Percentiles rank a stretch among this genome's conserved stretches.
These are phyloP conservation scores for Metarhizium brunneum DNA, from an alignment of 2,329 filamentous ascomycete species.

Conservation along the genomic window DNA sequence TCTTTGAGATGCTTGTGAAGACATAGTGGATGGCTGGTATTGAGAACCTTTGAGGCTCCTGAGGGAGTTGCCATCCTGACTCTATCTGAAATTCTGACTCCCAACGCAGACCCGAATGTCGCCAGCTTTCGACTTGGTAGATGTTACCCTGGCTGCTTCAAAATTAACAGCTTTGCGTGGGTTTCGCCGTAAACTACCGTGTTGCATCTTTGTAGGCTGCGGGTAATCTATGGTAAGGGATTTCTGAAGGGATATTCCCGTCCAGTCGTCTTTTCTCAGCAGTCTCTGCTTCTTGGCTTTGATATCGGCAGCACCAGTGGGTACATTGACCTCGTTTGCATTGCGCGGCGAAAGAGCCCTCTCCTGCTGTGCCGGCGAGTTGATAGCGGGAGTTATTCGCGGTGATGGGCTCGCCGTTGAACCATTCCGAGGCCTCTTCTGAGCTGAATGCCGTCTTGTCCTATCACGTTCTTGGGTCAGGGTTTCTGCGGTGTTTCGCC, in stretches of 20 bases:
- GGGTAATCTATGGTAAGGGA: constrained; percentile 14
- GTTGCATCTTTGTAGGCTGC: constrained; percentile 6
- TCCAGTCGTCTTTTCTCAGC: constrained; percentile 20
- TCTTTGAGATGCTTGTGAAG: neutral
- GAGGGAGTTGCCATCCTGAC: constrained; percentile 9
- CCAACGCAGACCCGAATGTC: constrained; percentile 19
- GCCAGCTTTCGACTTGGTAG: neutral
- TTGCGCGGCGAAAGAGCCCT: neutral
- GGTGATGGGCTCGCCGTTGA: neutral
- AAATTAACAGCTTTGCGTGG: neutral
- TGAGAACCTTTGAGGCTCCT: constrained; percentile 1
- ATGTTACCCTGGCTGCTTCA: neutral
- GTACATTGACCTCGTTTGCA: neutral
- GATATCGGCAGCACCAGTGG: constrained; percentile 5
- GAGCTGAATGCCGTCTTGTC: neutral
- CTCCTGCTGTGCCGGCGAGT: neutral
- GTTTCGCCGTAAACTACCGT: constrained; percentile 1
- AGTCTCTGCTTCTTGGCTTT: constrained; percentile 16
- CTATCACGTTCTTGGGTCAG: neutral
- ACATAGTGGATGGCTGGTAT: neutral
- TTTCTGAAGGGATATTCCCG: constrained; percentile 22
- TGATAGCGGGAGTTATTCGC: neutral
- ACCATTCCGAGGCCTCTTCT: neutral
- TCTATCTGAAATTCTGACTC: constrained; percentile 19
- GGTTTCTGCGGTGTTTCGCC: neutral